Evolutionary conservation across 1,284 basidiomycete species (phyloP).

Genomic region (Blastosporella zonata): DNA sequence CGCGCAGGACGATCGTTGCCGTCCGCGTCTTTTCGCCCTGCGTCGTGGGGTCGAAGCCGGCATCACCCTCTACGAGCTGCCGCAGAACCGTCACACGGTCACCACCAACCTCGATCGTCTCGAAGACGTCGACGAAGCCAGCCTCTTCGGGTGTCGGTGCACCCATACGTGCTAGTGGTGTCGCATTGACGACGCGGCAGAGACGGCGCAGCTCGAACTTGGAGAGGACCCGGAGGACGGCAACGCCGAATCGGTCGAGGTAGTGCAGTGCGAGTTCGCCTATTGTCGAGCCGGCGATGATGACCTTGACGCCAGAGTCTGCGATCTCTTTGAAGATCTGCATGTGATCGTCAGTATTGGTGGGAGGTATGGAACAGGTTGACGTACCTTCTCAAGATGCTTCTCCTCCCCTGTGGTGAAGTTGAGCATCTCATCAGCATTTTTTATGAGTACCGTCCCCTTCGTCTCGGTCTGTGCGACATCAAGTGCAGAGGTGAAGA

Average conservation of each 20-base stretch:
- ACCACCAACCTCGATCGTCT: conserved; percentile 95
- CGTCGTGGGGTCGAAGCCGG: conserved; percentile 50
- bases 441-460: conserved; percentile 96
- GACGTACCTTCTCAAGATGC: conserved; percentile 83
- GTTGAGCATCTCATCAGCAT: conserved; percentile 94
- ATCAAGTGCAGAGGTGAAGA: conserved; percentile 92
- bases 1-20: conserved; percentile 94
- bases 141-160: conserved; percentile 97
- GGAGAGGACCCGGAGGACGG: conserved; percentile 95
- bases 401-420: conserved; percentile 96
- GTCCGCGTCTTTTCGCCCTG: conserved; percentile 74
- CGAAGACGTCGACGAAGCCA: conserved; percentile 90
- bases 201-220: conserved; percentile 97
- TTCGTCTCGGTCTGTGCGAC: conserved; percentile 98
- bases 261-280: conserved; percentile 98
- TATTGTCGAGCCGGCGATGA: conserved; percentile 90
- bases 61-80: conserved; percentile 68
- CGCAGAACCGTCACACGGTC: conserved; percentile 97
- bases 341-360: neutral
- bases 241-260: conserved; percentile 91
- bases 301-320: conserved; percentile 90
- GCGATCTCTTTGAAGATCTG: conserved; percentile 97
- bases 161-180: conserved; percentile 92
- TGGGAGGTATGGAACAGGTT: neutral
- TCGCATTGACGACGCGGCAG: conserved; percentile 94